Conservation (phyloP, 352 stramenopile species). For the Globisporangium canariense region DNA sequence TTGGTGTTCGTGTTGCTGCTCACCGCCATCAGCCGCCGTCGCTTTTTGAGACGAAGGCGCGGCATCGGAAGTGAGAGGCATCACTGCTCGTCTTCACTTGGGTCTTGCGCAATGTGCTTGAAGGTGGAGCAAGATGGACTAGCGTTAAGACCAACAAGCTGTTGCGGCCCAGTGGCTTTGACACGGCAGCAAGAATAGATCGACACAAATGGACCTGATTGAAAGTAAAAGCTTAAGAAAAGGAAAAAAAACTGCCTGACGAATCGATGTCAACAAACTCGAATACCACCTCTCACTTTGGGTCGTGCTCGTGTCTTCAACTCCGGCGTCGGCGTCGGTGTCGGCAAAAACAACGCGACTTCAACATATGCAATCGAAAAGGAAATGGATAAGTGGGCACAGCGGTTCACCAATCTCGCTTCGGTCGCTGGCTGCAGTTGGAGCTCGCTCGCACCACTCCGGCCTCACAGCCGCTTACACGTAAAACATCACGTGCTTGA, state of each 20-base stretch:
- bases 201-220: background rate
- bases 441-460: background rate
- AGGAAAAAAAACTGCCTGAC: background rate
- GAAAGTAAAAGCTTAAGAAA: background rate
- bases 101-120: background rate
- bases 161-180: too few relatives aligned
- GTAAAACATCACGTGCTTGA: slow-evolving; percentile 64
- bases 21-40: background rate
- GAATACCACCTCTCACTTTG: slow-evolving; percentile 5
- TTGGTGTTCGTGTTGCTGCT: slow-evolving; percentile 2
- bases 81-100: background rate
- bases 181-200: slow-evolving; percentile 3
- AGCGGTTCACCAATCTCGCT: background rate
- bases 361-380: slow-evolving; percentile 3
- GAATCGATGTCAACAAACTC: background rate
- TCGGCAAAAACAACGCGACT: background rate
- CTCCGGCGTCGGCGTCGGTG: too few relatives aligned
- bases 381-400: background rate
- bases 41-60: background rate
- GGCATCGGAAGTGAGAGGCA: background rate
- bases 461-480: slow-evolving; percentile 26
- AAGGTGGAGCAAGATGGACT: background rate
- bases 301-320: background rate
- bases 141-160: background rate
- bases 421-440: background rate